Evolutionary conservation across 495 filamentous ascomycete species (phyloP).

Genomic region (Hypoxylon subgilvum): DNA sequence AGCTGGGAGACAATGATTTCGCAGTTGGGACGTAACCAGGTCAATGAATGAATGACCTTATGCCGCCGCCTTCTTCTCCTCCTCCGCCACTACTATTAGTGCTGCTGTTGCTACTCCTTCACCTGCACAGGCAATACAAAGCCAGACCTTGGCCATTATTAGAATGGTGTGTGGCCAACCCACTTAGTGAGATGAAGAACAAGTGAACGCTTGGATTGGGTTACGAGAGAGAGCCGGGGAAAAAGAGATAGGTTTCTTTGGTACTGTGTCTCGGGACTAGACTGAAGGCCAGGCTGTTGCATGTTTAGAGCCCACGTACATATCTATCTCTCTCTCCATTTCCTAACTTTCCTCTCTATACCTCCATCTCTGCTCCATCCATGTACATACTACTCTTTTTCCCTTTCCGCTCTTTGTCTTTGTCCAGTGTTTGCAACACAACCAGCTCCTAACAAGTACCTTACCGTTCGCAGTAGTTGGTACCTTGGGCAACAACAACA

Average conservation of each 20-base stretch:
- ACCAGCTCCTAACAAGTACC: slow-evolving; percentile 17
- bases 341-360: slow-evolving; percentile 7
- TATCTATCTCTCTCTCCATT: slow-evolving; percentile 12
- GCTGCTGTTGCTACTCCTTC: slow-evolving; percentile 3
- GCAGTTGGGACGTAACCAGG: slow-evolving; percentile 9
- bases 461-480: slow-evolving; percentile 34
- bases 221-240: slow-evolving; percentile 1
- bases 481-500: too few relatives aligned
- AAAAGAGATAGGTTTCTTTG: slow-evolving; percentile 26
- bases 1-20: slow-evolving; percentile 44
- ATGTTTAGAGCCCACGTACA: slow-evolving; percentile 37
- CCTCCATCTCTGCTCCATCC: slow-evolving; percentile 2
- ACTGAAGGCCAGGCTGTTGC: slow-evolving; percentile 41
- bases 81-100: slow-evolving; percentile 5
- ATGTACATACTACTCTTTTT: background rate
- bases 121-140: slow-evolving; percentile 20
- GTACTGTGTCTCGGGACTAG: slow-evolving; percentile 52
- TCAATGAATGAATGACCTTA: slow-evolving; percentile 47
- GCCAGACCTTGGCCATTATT: slow-evolving; percentile 30
- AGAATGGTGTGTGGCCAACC: slow-evolving; percentile 22
- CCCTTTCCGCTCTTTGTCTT: slow-evolving; percentile 24
- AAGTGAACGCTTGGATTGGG: slow-evolving; percentile 4
- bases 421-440: slow-evolving; percentile 49
- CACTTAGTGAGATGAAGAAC: slow-evolving; percentile 2
- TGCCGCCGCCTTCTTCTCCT: too few relatives aligned